These are phyloP conservation scores for Spergularia azorica DNA, from an alignment of 179 eudicot genomes.

Conservation along the genomic window DNA sequence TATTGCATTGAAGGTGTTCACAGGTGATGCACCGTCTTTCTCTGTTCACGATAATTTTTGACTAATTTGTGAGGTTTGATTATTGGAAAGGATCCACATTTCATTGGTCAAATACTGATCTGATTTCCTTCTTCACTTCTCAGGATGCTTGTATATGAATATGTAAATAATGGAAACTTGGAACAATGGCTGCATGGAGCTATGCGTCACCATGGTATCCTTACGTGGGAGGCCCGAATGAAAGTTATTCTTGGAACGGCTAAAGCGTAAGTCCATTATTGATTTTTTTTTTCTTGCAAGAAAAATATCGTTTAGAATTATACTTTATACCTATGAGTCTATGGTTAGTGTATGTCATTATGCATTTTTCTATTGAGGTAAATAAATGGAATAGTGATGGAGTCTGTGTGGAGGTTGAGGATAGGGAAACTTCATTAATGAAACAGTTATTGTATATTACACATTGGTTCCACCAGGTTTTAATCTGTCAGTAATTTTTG, in stretches of 20 bases:
- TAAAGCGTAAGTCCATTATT: conserved; percentile 65
- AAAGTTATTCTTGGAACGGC: conserved; percentile 93
- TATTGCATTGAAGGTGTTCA: conserved; percentile 96
- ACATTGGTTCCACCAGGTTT: background rate
- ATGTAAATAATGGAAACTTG: conserved; percentile 87
- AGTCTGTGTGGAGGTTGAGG: background rate
- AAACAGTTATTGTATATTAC: conserved; percentile 2
- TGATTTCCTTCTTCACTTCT: conserved; percentile 16
- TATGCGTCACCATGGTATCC: conserved; percentile 66
- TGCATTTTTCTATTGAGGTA: background rate
- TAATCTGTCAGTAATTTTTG: background rate
- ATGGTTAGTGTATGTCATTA: background rate
- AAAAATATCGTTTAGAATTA: background rate
- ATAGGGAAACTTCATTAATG: background rate
- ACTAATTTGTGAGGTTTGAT: background rate
- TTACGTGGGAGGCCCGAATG: conserved; percentile 94
- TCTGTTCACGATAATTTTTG: background rate
- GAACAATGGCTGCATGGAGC: conserved; percentile 98
- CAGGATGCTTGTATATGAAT: conserved; percentile 93
- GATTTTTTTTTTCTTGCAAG: conserved; percentile 5
- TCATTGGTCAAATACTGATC: conserved; percentile 1
- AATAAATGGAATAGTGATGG: background rate
- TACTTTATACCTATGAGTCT: background rate
- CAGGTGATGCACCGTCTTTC: conserved; percentile 48
- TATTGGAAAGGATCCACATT: background rate